Conservation (phyloP, 2,329 filamentous ascomycete species). For the Fusarium piperis region DNA sequence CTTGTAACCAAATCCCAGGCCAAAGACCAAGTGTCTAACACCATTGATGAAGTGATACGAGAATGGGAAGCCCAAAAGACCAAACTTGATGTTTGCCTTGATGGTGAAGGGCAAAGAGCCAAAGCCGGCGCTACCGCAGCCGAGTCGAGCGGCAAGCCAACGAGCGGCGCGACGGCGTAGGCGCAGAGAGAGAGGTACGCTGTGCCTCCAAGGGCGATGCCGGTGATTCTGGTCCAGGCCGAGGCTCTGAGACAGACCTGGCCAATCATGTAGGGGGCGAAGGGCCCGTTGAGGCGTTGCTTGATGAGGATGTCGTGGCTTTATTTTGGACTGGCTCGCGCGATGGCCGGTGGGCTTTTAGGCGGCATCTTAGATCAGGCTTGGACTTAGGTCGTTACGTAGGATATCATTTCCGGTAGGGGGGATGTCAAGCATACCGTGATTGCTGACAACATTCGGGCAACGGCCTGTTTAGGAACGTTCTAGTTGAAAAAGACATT, state of each 20-base stretch:
- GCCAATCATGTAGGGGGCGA: constrained; percentile 13
- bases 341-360: neutral
- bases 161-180: constrained; percentile 6
- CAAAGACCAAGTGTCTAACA: constrained; percentile 22
- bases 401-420: neutral
- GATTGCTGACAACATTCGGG: constrained; percentile 14
- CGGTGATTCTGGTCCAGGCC: constrained; percentile 27
- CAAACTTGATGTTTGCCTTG: constrained; percentile 15
- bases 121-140: neutral
- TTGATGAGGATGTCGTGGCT: constrained; percentile 10
- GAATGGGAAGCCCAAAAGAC: constrained; percentile 17
- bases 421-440: neutral
- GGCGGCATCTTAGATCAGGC: neutral
- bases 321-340: neutral
- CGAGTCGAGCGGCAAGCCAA: constrained; percentile 13
- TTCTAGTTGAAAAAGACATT: neutral
- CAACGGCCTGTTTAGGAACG: neutral
- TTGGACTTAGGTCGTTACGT: neutral
- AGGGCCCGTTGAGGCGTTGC: constrained; percentile 17
- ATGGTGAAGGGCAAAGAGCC: constrained; percentile 5
- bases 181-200: constrained; percentile 10
- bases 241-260: constrained; percentile 28
- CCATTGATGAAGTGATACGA: constrained; percentile 25
- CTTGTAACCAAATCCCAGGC: constrained; percentile 22
- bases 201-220: constrained; percentile 9